Evolutionary conservation across 768 basidiomycete genomes (phyloP).

Genomic region (Plicaturopsis crispa): DNA sequence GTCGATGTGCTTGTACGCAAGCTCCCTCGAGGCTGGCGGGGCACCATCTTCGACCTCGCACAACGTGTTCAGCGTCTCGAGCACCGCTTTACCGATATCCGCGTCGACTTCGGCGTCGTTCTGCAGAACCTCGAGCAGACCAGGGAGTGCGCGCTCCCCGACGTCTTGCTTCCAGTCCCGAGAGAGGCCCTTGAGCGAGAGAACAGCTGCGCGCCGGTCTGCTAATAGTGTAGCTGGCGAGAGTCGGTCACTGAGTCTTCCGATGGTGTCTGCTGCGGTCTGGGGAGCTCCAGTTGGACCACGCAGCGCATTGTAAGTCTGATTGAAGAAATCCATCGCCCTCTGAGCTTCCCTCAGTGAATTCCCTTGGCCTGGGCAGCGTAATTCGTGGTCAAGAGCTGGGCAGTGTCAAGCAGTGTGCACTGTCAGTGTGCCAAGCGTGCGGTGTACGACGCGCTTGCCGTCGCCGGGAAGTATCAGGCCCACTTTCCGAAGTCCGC

Average conservation of each 20-base stretch:
- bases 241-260: slow-evolving; percentile 80
- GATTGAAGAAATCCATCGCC: slow-evolving; percentile 87
- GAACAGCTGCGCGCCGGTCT: slow-evolving; percentile 89
- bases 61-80: slow-evolving; percentile 82
- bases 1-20: slow-evolving; percentile 85
- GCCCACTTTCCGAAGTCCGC: no score
- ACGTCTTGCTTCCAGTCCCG: slow-evolving; percentile 91
- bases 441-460: no score
- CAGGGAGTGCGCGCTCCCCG: slow-evolving; percentile 66
- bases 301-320: slow-evolving; percentile 79
- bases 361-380: no score
- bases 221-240: slow-evolving; percentile 86
- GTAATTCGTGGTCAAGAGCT: no score
- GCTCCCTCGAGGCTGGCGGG: slow-evolving; percentile 41
- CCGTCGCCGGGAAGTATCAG: no score
- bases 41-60: slow-evolving; percentile 69
- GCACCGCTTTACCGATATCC: slow-evolving; percentile 85
- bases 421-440: no score
- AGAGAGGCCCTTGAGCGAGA: slow-evolving; percentile 86
- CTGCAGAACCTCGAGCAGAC: slow-evolving; percentile 73
- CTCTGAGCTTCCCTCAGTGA: no score
- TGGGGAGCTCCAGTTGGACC: slow-evolving; percentile 81
- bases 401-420: no score
- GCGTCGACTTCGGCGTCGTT: slow-evolving; percentile 88
- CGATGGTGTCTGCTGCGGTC: slow-evolving; percentile 78